phyloP scores from a whole-genome alignment of 345 rosid genomes.

The Hypericum androsaemum region DNA sequence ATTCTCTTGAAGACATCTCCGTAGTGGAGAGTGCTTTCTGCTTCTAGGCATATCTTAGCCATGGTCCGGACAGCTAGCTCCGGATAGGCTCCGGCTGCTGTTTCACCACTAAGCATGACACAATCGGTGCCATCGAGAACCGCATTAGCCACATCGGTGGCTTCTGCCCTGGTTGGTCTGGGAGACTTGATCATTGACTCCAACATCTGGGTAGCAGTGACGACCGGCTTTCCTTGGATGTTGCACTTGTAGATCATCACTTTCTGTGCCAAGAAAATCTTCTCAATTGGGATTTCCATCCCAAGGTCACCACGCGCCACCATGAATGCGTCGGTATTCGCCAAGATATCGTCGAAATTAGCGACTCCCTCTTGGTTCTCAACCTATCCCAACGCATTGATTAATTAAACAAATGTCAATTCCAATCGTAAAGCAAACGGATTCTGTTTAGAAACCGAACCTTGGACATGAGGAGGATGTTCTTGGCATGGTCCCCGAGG shows the following conservation, averaged over 20 bases:
- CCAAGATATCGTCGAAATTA: constrained; percentile 81
- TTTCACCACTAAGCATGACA: constrained; percentile 95
- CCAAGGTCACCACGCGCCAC: constrained; percentile 98
- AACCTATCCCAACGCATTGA: constrained; percentile 30
- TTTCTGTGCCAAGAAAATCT: constrained; percentile 93
- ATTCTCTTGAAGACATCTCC: constrained; percentile 78
- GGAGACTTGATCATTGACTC: constrained; percentile 99
- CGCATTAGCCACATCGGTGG: constrained; percentile 96
- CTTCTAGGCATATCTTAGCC: constrained; percentile 86
- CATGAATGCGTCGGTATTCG: constrained; percentile 92
- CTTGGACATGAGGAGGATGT: constrained; percentile 95
- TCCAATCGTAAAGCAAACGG: too few species aligned
- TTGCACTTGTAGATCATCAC: constrained; percentile 99
- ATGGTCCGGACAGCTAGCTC: constrained; percentile 82
- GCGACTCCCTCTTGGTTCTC: constrained; percentile 99
- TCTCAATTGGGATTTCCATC: constrained; percentile 97
- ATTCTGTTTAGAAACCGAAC: constrained; percentile 33
- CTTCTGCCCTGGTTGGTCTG: constrained; percentile 95
- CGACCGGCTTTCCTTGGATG: constrained; percentile 89
- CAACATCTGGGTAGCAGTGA: constrained; percentile 53
- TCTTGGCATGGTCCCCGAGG: constrained; percentile 69
- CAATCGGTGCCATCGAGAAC: constrained; percentile 93
- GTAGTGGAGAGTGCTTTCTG: constrained; percentile 81
- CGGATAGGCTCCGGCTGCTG: constrained; percentile 98
- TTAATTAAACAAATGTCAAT: too few species aligned